phyloP scores from a whole-genome alignment of 805 yeast genomes.

The Spathaspora girioi region DNA sequence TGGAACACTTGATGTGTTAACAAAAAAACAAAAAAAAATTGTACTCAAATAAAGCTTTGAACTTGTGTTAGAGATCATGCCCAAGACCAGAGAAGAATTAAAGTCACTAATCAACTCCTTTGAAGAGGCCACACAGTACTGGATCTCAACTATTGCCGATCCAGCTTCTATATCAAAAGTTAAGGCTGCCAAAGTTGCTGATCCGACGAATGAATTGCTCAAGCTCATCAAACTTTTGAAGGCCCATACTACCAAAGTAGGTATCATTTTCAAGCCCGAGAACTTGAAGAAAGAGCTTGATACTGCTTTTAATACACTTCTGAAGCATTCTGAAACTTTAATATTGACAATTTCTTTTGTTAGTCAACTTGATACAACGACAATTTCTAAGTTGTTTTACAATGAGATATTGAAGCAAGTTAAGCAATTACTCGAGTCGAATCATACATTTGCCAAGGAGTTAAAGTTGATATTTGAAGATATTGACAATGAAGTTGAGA shows the following conservation, averaged over 20 bases:
- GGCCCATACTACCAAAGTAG: slow-evolving; percentile 78
- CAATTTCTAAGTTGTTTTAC: slow-evolving; percentile 24
- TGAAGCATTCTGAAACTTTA: slow-evolving; percentile 42
- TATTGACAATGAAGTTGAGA: slow-evolving; percentile 1
- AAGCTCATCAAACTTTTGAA: slow-evolving; percentile 59
- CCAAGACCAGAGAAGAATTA: slow-evolving; percentile 19
- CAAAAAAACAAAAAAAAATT: not conserved
- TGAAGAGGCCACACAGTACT: slow-evolving; percentile 27
- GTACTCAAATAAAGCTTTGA: not conserved
- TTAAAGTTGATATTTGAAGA: slow-evolving; percentile 10
- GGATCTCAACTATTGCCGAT: slow-evolving; percentile 16
- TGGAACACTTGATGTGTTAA: not conserved
- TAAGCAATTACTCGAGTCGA: slow-evolving; percentile 8
- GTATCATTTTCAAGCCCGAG: slow-evolving; percentile 64
- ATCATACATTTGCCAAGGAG: slow-evolving; percentile 11
- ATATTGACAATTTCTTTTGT: slow-evolving; percentile 44
- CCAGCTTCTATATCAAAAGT: slow-evolving; percentile 12
- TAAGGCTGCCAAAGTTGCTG: slow-evolving; percentile 29
- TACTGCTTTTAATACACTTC: slow-evolving; percentile 48
- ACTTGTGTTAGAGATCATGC: slow-evolving; percentile 6
- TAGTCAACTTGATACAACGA: slow-evolving; percentile 23
- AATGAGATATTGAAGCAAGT: slow-evolving; percentile 7
- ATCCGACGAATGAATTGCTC: slow-evolving; percentile 53
- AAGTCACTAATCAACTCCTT: slow-evolving; percentile 21
- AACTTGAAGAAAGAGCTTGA: slow-evolving; percentile 38